Evolutionary conservation across 371 early-diverging fungal species (phyloP).

Genomic region (Mortierella sp.): DNA sequence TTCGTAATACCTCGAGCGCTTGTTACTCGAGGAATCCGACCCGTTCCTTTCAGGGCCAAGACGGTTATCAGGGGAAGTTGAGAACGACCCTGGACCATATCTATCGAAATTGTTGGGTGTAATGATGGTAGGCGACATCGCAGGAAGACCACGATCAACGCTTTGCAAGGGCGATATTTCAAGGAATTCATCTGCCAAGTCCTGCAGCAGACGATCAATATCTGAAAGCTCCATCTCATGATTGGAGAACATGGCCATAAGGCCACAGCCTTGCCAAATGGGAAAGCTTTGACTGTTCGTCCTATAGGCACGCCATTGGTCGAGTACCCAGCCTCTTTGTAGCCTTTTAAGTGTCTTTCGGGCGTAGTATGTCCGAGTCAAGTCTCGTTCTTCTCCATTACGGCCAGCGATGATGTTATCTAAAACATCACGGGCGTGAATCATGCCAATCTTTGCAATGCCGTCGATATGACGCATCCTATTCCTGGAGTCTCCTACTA

Average conservation of each 20-base stretch:
- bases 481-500: constrained; percentile 46
- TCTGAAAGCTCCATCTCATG: constrained; percentile 34
- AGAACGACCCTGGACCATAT: constrained; percentile 7
- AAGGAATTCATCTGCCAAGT: constrained; percentile 44
- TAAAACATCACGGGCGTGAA: constrained; percentile 51
- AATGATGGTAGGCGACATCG: background rate
- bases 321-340: constrained; percentile 50
- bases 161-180: constrained; percentile 22
- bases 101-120: constrained; percentile 1
- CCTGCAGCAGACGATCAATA: constrained; percentile 43
- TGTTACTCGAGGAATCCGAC: background rate
- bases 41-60: background rate
- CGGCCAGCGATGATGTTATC: constrained; percentile 38
- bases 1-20: constrained; percentile 18
- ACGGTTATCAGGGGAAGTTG: background rate
- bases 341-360: constrained; percentile 39
- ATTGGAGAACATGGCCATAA: constrained; percentile 54
- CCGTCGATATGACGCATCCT: constrained; percentile 54
- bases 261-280: constrained; percentile 52
- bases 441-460: constrained; percentile 43
- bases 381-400: constrained; percentile 28
- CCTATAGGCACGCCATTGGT: constrained; percentile 52
- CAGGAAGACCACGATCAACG: background rate
- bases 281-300: constrained; percentile 35
- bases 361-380: constrained; percentile 46